Evolutionary conservation across 176 grass and related monocot genomes (phyloP).

Genomic region (Aegilops speltoides): DNA sequence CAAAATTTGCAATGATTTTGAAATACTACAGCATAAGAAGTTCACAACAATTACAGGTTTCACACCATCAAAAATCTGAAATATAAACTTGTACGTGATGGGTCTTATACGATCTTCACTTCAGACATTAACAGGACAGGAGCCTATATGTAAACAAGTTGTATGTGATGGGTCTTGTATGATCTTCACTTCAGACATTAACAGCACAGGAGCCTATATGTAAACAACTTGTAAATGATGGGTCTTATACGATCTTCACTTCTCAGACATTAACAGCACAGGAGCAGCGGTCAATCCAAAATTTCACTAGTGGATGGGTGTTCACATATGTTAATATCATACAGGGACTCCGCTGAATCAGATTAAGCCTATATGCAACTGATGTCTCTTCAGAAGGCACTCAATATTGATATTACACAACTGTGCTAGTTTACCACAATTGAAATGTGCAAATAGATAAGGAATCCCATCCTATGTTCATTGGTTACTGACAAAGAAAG

Average conservation of each 20-base stretch:
- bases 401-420: conserved; percentile 1
- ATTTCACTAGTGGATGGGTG: not conserved
- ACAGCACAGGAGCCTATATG: too few relatives aligned
- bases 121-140: not conserved
- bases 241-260: too few relatives aligned
- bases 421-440: not conserved
- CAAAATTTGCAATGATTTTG: not conserved
- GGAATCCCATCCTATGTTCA: not conserved
- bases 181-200: too few relatives aligned
- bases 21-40: not conserved
- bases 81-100: not conserved
- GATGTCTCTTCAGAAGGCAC: not conserved
- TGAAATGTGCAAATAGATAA: not conserved
- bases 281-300: not conserved
- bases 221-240: too few relatives aligned
- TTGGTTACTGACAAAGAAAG: not conserved
- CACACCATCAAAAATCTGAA: not conserved
- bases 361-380: not conserved
- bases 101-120: not conserved
- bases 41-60: not conserved
- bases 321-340: too few relatives aligned
- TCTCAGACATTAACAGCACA: too few relatives aligned
- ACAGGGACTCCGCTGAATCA: not conserved
- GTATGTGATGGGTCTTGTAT: too few relatives aligned
- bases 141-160: too few relatives aligned